Conservation (phyloP, 768 basidiomycete species). For the Amanita molliuscula region DNA sequence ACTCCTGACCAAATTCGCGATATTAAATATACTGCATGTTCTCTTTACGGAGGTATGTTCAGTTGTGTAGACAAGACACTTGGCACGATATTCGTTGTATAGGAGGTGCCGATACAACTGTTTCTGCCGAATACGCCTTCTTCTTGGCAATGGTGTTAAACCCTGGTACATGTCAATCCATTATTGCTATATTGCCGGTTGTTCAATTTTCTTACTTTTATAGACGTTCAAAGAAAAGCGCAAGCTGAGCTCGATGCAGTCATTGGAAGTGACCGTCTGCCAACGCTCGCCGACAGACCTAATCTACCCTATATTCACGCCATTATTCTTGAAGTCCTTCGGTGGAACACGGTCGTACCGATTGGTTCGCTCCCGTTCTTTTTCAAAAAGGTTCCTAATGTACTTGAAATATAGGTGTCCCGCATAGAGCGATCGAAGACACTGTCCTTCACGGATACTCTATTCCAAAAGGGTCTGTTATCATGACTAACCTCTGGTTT, state of each 20-base stretch:
- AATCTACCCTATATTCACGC: slow-evolving; percentile 39
- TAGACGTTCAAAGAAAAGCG: slow-evolving; percentile 39
- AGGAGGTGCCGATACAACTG: slow-evolving; percentile 39
- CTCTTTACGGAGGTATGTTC: slow-evolving; percentile 26
- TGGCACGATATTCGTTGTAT: too few relatives aligned
- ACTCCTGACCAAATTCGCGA: slow-evolving; percentile 24
- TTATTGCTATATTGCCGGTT: background rate
- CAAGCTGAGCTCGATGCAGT: slow-evolving; percentile 42
- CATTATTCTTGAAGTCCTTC: slow-evolving; percentile 34
- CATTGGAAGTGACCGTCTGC: slow-evolving; percentile 26
- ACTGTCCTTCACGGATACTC: slow-evolving; percentile 30
- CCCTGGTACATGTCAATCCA: background rate
- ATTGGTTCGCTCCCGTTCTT: slow-evolving; percentile 17
- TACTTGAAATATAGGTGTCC: slow-evolving; percentile 22
- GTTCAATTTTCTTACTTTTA: slow-evolving; percentile 7
- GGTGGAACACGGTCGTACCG: slow-evolving; percentile 39
- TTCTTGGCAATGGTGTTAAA: background rate
- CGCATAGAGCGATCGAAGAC: slow-evolving; percentile 36
- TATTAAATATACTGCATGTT: slow-evolving; percentile 29
- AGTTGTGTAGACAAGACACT: background rate
- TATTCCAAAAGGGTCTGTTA: slow-evolving; percentile 38
- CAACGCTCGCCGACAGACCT: slow-evolving; percentile 27
- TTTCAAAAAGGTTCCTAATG: too few relatives aligned
- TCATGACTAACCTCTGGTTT: slow-evolving; percentile 40
- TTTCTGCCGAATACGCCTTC: slow-evolving; percentile 29